Conservation (phyloP, 2,329 filamentous ascomycete genomes). For the Trichoderma asperellum region DNA sequence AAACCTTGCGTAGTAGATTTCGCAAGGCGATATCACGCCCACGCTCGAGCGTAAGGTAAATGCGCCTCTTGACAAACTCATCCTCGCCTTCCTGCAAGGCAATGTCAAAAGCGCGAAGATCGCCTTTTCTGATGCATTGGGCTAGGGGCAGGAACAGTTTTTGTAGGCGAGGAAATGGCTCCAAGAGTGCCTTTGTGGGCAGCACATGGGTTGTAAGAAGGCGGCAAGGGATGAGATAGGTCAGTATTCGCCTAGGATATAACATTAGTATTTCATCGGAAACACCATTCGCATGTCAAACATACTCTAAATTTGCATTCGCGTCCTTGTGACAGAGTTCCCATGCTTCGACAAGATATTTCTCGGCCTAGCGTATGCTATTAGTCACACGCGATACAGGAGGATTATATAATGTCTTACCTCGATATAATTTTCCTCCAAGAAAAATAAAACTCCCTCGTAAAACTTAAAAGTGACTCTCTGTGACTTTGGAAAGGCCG, state of each 20-base stretch:
- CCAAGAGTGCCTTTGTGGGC: constrained; percentile 71
- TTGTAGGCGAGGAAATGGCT: constrained; percentile 75
- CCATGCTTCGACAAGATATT: constrained; percentile 79
- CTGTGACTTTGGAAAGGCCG: constrained; percentile 84
- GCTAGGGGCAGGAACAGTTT: constrained; percentile 78
- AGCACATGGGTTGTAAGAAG: constrained; percentile 86
- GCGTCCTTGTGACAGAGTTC: constrained; percentile 75
- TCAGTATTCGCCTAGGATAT: constrained; percentile 74
- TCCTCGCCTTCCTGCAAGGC: constrained; percentile 81
- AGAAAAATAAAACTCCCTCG: constrained; percentile 86
- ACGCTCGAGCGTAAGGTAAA: constrained; percentile 92
- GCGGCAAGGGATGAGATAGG: constrained; percentile 91
- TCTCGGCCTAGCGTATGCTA: constrained; percentile 64
- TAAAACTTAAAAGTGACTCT: constrained; percentile 97
- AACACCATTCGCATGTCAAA: constrained; percentile 15
- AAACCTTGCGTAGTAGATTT: constrained; percentile 91
- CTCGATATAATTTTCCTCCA: constrained; percentile 89
- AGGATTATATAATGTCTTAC: constrained; percentile 45
- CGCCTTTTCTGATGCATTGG: constrained; percentile 77
- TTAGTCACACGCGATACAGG: not conserved
- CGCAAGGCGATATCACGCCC: constrained; percentile 89
- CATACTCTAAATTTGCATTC: constrained; percentile 78
- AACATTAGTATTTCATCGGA: constrained; percentile 33
- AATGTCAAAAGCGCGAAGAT: constrained; percentile 81
- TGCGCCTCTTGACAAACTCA: constrained; percentile 90